A percentile compares a stretch with the other conserved stretches of the same genome.
These are phyloP conservation scores for Alternaria brassicae DNA, from an alignment of 2,329 filamentous ascomycete species.

Conservation along the genomic window DNA sequence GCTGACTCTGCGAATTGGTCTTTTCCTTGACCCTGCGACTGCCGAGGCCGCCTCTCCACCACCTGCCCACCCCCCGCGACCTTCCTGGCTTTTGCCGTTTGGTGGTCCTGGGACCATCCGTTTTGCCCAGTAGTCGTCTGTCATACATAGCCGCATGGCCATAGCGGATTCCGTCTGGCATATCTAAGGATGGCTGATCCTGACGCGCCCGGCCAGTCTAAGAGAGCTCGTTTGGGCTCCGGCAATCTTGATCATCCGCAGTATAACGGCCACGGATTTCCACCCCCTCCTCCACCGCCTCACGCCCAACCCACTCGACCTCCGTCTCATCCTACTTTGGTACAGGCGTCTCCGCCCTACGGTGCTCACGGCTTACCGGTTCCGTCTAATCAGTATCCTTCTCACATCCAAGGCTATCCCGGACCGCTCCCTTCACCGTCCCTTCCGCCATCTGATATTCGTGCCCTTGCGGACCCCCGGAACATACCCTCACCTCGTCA, in stretches of 20 bases:
- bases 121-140: constrained; percentile 28
- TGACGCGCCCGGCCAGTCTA: constrained; percentile 47
- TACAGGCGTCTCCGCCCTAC: constrained; percentile 40
- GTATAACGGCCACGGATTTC: constrained; percentile 45
- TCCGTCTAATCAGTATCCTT: constrained; percentile 31
- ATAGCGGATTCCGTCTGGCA: constrained; percentile 46
- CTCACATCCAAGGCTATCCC: constrained; percentile 30
- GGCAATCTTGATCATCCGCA: constrained; percentile 34
- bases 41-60: constrained; percentile 40
- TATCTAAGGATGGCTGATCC: constrained; percentile 52
- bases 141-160: constrained; percentile 50
- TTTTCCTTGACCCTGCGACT: constrained; percentile 38
- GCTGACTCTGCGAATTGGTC: constrained; percentile 42
- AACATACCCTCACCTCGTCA: constrained; percentile 45
- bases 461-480: constrained; percentile 43
- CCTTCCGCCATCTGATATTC: constrained; percentile 44
- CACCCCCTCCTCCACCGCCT: constrained; percentile 43
- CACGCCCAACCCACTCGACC: constrained; percentile 40
- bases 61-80: constrained; percentile 33
- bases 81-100: constrained; percentile 38
- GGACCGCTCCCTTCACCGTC: constrained; percentile 42
- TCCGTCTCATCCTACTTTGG: constrained; percentile 39
- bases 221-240: constrained; percentile 50
- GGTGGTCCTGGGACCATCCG: constrained; percentile 31
- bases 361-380: constrained; percentile 36